phyloP scores from a whole-genome alignment of 2,329 filamentous ascomycete species.

The Fusarium torreyae region DNA sequence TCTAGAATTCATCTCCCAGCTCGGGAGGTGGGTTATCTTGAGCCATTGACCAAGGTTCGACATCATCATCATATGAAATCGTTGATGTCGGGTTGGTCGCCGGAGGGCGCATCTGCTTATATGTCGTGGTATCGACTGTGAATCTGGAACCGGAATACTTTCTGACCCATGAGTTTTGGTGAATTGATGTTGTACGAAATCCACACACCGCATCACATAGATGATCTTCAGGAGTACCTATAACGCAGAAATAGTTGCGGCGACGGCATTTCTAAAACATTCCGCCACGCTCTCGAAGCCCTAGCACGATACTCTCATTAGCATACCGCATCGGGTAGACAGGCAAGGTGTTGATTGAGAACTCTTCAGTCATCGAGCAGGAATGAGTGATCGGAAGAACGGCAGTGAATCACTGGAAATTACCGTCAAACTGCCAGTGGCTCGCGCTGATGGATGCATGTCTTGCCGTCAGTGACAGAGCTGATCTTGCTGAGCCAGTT shows the following conservation, averaged over 20 bases:
- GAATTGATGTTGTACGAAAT: too few relatives aligned
- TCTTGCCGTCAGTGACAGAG: too few relatives aligned
- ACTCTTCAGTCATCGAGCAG: background rate
- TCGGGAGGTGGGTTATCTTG: background rate
- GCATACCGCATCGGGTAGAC: background rate
- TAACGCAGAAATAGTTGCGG: background rate
- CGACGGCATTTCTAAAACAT: conserved; percentile 7
- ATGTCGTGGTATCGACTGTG: conserved; percentile 1
- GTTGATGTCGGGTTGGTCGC: fast-evolving
- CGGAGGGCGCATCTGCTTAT: background rate
- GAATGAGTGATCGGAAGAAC: fast-evolving
- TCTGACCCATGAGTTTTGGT: background rate
- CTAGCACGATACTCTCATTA: fast-evolving
- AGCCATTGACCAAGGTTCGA: background rate
- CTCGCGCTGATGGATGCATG: fast-evolving
- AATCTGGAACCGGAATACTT: background rate
- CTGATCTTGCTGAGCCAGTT: background rate
- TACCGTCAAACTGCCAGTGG: background rate
- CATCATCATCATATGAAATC: fast-evolving
- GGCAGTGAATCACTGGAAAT: background rate
- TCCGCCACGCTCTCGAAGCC: background rate
- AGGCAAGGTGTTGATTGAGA: background rate
- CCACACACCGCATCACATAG: background rate
- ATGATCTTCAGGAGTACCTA: background rate
- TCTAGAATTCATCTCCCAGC: background rate